Evolutionary conservation across 805 yeast species (phyloP).

Genomic region (Hanseniaspora vineae): DNA sequence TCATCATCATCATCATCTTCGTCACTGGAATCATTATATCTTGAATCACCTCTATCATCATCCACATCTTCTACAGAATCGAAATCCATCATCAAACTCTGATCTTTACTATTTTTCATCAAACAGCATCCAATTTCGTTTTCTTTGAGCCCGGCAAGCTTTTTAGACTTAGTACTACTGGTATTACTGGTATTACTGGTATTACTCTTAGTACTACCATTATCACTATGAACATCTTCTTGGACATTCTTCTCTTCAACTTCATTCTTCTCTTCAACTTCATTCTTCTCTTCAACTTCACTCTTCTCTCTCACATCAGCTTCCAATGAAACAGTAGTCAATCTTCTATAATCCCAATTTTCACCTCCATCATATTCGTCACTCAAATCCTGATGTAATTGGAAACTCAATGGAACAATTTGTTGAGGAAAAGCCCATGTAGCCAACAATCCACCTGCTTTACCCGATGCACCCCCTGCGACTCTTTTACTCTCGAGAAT

Average conservation of each 20-base stretch:
- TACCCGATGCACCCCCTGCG: slow-evolving; percentile 96
- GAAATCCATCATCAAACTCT: background rate
- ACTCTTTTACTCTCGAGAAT: slow-evolving; percentile 80
- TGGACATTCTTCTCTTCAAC: background rate
- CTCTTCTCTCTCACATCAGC: slow-evolving; percentile 46
- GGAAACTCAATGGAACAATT: slow-evolving; percentile 78
- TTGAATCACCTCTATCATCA: slow-evolving; percentile 2
- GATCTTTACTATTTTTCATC: background rate
- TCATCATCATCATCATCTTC: slow-evolving; percentile 2
- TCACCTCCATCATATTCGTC: slow-evolving; percentile 68
- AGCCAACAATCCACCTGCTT: slow-evolving; percentile 92
- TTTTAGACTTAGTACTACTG: background rate
- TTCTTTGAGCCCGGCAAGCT: background rate
- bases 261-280: slow-evolving; percentile 7
- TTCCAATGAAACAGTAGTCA: slow-evolving; percentile 76
- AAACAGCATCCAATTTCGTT: slow-evolving; percentile 4
- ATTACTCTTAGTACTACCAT: slow-evolving; percentile 8
- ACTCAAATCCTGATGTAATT: slow-evolving; percentile 71
- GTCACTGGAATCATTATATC: slow-evolving; percentile 3
- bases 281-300: slow-evolving; percentile 12
- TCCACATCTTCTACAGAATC: background rate
- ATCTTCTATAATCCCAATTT: slow-evolving; percentile 87
- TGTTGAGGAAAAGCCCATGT: slow-evolving; percentile 96
- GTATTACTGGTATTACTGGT: slow-evolving; percentile 13
- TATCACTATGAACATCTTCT: slow-evolving; percentile 2